Conservation (phyloP, 2,329 filamentous ascomycete species). For the Cercospora sp. region DNA sequence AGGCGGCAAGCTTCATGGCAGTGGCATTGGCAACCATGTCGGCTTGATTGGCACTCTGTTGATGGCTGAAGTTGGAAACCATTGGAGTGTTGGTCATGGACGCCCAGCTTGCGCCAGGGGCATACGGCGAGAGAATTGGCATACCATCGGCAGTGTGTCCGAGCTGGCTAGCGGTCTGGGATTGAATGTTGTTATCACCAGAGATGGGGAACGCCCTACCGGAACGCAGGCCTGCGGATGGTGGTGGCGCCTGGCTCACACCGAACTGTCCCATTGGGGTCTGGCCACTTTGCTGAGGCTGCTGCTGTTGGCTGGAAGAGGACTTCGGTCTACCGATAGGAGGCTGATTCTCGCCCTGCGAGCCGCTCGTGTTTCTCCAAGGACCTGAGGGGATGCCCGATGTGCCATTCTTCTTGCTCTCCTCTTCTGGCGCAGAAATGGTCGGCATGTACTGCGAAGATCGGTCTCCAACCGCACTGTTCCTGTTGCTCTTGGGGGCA, state of each 20-base stretch:
- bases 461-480: slow-evolving; percentile 79
- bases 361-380: slow-evolving; percentile 63
- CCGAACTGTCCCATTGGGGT: slow-evolving; percentile 83
- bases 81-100: slow-evolving; percentile 98
- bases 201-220: slow-evolving; percentile 69
- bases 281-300: slow-evolving; percentile 25
- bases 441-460: slow-evolving; percentile 67
- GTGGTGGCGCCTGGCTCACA: slow-evolving; percentile 70
- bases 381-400: slow-evolving; percentile 72
- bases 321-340: slow-evolving; percentile 70
- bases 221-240: slow-evolving; percentile 74
- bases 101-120: slow-evolving; percentile 89
- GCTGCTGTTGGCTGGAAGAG: slow-evolving; percentile 67
- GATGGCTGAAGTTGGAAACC: slow-evolving; percentile 73
- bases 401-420: slow-evolving; percentile 57
- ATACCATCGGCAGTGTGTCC: slow-evolving; percentile 57
- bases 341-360: slow-evolving; percentile 50
- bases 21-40: slow-evolving; percentile 99
- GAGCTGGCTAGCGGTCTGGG: slow-evolving; percentile 57
- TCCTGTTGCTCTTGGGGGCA: slow-evolving; percentile 85
- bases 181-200: slow-evolving; percentile 73
- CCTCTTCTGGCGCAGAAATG: slow-evolving; percentile 69
- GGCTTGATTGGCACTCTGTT: slow-evolving; percentile 67
- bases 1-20: slow-evolving; percentile 95
- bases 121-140: slow-evolving; percentile 76